Conservation (phyloP, 257 asterid species). For the Datura wrightii region DNA sequence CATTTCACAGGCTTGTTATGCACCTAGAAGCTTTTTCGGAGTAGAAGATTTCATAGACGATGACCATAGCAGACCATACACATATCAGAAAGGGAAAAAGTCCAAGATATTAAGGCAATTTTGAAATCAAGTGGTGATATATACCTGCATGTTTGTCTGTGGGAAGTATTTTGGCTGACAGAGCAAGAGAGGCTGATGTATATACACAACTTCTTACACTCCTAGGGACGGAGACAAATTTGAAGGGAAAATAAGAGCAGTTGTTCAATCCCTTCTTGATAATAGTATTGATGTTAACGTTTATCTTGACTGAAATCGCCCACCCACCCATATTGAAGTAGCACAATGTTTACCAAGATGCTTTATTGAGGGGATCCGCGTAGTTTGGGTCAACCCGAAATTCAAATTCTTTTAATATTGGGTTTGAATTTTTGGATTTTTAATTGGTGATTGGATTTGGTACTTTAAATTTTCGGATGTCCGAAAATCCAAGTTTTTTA, state of each 20-base stretch:
- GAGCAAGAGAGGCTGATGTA: constrained; percentile 91
- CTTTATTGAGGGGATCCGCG: no score
- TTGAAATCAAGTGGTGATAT: constrained; percentile 72
- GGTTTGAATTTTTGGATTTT: no score
- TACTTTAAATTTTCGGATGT: no score
- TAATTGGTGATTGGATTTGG: no score
- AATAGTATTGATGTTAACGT: constrained; percentile 84
- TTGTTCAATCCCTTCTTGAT: constrained; percentile 90
- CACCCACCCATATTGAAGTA: background rate
- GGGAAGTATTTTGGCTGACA: constrained; percentile 73
- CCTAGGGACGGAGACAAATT: constrained; percentile 77
- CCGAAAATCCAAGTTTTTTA: no score
- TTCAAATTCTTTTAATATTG: no score
- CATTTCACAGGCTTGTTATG: constrained; percentile 51
- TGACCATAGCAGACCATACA: constrained; percentile 83
- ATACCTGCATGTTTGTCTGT: constrained; percentile 84
- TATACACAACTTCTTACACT: constrained; percentile 74
- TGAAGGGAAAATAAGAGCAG: constrained; percentile 92
- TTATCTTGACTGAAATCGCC: constrained; percentile 59
- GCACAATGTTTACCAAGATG: background rate
- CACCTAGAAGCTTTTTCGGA: constrained; percentile 89
- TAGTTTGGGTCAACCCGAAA: no score
- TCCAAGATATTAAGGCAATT: constrained; percentile 84
- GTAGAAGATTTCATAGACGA: constrained; percentile 88
- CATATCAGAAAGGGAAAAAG: constrained; percentile 77